Base-by-base conservation (phyloP, 2,329 filamentous ascomycete genomes). In the Pseudogymnoascus sp. region DNA sequence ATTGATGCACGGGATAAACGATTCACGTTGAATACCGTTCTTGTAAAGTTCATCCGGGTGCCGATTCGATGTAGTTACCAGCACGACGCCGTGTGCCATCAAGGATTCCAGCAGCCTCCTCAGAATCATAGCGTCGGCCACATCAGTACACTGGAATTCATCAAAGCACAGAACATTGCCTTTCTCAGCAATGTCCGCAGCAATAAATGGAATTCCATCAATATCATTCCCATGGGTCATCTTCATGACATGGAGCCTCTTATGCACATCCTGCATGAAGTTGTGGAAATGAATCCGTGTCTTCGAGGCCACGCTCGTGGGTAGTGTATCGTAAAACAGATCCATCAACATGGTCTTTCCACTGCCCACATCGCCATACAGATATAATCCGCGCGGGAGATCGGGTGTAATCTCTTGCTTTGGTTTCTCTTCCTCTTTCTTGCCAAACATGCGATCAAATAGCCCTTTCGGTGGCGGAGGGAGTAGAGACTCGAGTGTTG, bases 281-380 rank as follows among this genome's bases (percentile, higher is more conserved):
- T 96, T 96, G 79, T 97, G 92, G 76, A 99, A 99, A 78, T 99
- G 94, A 70, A 99, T 97, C 57, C 94, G 83, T 54, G 88, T 95
- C 78, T 96, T 97, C 33, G 85, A 84, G 62, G 80, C 82, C 66
- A 97, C 92, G 63, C 88, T 87, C 13, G 78, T 73, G 0, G 94
- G 94, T 21, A 97, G 78, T 0, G 93, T 97, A 66, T 97, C 92
- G 77, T 92, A 96, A 74, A 97, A 97, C 58, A 99, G 79, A 72
- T 99, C 93, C 94, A 99, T 99, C 71, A 99, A 80, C 94, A 99
- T 99, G 2, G 94, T 99, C 81, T 99, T 99, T 64, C 94, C 94
- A 69, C 91, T 95, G 40, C 94, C 94, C 1, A 99, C 94, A 73
- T 99, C 94, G 63, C 94, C 94, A 70, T 90, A 97, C 74, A 99